Conservation (phyloP, 2,329 filamentous ascomycete genomes). For the Hymenoscyphus fructigenus region DNA sequence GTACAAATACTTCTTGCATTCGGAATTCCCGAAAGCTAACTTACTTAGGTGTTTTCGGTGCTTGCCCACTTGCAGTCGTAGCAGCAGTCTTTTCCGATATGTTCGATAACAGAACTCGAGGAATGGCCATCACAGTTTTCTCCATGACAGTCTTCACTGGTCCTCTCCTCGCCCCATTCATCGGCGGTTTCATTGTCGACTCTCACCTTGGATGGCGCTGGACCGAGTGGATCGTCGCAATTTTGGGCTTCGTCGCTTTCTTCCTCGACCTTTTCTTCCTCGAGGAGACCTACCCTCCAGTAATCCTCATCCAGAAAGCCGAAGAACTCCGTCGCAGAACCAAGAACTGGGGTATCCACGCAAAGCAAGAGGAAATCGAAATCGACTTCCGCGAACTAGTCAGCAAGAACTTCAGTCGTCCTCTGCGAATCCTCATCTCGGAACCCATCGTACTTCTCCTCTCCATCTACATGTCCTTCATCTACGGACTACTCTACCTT, state of each 20-base stretch:
- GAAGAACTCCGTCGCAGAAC: slow-evolving; percentile 61
- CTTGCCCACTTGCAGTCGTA: slow-evolving; percentile 66
- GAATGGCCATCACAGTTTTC: slow-evolving; percentile 57
- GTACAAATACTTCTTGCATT: slow-evolving; percentile 1
- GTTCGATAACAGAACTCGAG: slow-evolving; percentile 63
- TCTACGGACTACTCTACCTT: slow-evolving; percentile 78
- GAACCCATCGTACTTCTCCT: slow-evolving; percentile 69
- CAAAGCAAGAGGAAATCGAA: slow-evolving; percentile 71
- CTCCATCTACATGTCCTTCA: slow-evolving; percentile 72
- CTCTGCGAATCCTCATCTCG: slow-evolving; percentile 51
- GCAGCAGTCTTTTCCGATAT: slow-evolving; percentile 72
- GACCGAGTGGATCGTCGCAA: slow-evolving; percentile 63
- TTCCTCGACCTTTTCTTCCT: slow-evolving; percentile 60
- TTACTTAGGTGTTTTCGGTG: slow-evolving; percentile 57
- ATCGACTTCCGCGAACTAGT: slow-evolving; percentile 63
- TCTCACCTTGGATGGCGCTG: slow-evolving; percentile 69
- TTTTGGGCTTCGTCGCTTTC: slow-evolving; percentile 64
- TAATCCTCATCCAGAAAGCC: slow-evolving; percentile 62
- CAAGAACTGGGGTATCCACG: slow-evolving; percentile 69
- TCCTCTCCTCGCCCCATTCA: slow-evolving; percentile 65
- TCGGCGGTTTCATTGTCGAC: slow-evolving; percentile 65
- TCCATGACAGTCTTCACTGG: slow-evolving; percentile 65
- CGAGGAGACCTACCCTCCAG: slow-evolving; percentile 68
- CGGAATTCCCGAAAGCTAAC: slow-evolving; percentile 3
- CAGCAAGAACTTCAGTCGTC: slow-evolving; percentile 49